Evolutionary conservation across 2,329 filamentous ascomycete genomes (phyloP).

Genomic region (Penicillium paneum): DNA sequence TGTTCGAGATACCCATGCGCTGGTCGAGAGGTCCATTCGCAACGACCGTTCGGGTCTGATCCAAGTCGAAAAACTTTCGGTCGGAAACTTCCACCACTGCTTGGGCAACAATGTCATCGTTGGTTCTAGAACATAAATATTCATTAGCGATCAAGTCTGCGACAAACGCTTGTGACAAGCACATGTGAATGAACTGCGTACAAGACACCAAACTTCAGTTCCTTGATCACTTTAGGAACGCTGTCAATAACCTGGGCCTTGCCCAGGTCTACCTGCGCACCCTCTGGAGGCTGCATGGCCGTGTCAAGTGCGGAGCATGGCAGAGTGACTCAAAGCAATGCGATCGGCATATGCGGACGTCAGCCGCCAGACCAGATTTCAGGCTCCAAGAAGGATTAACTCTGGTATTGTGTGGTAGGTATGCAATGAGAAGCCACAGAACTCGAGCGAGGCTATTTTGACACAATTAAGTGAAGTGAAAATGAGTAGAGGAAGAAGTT

Average conservation of each 20-base stretch:
- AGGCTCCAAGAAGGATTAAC: not conserved
- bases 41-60: slow-evolving; percentile 71
- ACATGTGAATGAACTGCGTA: slow-evolving; percentile 44
- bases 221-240: slow-evolving; percentile 85
- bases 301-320: slow-evolving; percentile 40
- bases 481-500: slow-evolving; percentile 13
- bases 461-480: slow-evolving; percentile 1
- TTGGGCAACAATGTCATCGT: slow-evolving; percentile 92
- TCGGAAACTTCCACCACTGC: slow-evolving; percentile 94
- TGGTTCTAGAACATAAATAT: slow-evolving; percentile 57
- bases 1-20: slow-evolving; percentile 84
- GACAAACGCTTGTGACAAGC: slow-evolving; percentile 5
- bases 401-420: not conserved
- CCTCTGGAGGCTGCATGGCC: slow-evolving; percentile 42
- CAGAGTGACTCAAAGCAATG: slow-evolving; percentile 29
- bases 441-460: not conserved
- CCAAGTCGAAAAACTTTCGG: slow-evolving; percentile 86
- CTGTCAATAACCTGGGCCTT: slow-evolving; percentile 91
- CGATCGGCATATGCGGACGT: slow-evolving; percentile 20
- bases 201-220: slow-evolving; percentile 92
- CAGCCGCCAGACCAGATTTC: slow-evolving; percentile 13
- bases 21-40: slow-evolving; percentile 82
- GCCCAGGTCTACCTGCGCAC: slow-evolving; percentile 48
- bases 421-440: not conserved
- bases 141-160: slow-evolving; percentile 18